Evolutionary conservation across 257 asterid genomes (phyloP), one percentile per base, ranked within the genome.

Genomic region (Anisodus acutangulus): DNA sequence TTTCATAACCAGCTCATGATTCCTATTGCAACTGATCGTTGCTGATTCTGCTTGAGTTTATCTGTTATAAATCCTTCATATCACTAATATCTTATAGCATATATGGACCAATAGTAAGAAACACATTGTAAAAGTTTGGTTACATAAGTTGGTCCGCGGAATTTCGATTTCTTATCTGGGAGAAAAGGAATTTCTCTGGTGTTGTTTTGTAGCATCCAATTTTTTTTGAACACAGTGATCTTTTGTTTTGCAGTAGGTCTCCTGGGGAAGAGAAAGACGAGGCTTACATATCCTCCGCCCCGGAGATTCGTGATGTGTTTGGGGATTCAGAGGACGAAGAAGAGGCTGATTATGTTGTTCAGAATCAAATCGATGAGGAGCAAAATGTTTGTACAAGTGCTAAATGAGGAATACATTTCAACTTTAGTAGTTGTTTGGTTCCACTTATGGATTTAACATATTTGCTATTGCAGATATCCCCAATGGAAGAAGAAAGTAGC

Each of bases 261-360:
- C 87, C 90, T 60, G 91, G 88, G 78, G 90, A 91, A 41, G 96
- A 90, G 85, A 91, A 91, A 87, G 94, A 92, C 69, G 94, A 89
- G 80, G 92, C 92, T 86, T 90, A 90, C 64, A 60, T 88, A 84
- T 85, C 88, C 69, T 90, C 96, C n/a, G 97, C 96, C 63, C 95
- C 98, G 7, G 98, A 94, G 91, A 93, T 94, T 54, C 98, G 96
- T 74, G 94, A 94, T 89, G 98, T 94, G 62, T 94, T 94, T 88
- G 98, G 98, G 59, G 97, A 94, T 80, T 94, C 97, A 17, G 98
- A 94, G 76, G 98, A 93, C 22, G 98, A 94, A 84, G 98, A 94
- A 89, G 92, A 85, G 83, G 88, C 88, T 69, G 94, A 85, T 84
- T 89, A 89, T 60, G 90, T 83, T 81, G 91, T 69, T 82, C 94